A percentile compares a stretch with the other conserved stretches of the same genome.
Conservation (phyloP, 345 rosid species). For the Abelmoschus esculentus region DNA sequence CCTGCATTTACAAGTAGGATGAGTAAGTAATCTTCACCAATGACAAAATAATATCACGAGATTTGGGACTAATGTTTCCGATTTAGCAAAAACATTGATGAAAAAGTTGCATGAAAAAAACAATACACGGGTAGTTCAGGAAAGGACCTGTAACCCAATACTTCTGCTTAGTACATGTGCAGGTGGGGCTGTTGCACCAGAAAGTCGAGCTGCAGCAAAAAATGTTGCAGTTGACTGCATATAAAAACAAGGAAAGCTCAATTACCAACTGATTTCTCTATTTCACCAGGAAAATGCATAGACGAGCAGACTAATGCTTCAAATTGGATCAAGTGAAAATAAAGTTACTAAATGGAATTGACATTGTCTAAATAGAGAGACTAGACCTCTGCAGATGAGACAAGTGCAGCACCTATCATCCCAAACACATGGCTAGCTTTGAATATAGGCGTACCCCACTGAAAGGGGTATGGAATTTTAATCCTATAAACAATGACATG, state of each 20-base stretch:
- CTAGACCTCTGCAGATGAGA: slow-evolving; percentile 80
- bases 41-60: neutral
- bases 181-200: slow-evolving; percentile 98
- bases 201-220: slow-evolving; percentile 78
- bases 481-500: slow-evolving; percentile 45
- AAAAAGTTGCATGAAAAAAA: neutral
- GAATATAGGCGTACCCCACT: slow-evolving; percentile 96
- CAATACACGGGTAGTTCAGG: neutral
- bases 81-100: neutral
- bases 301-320: neutral
- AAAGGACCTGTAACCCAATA: slow-evolving; percentile 74
- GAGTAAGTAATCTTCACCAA: neutral
- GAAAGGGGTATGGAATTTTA: slow-evolving; percentile 85
- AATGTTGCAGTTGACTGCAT: slow-evolving; percentile 78
- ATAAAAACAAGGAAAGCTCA: neutral
- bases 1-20: slow-evolving; percentile 33
- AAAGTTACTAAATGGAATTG: neutral
- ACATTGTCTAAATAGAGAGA: neutral
- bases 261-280: neutral
- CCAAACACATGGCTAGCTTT: slow-evolving; percentile 92
- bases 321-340: neutral
- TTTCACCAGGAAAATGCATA: neutral
- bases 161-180: slow-evolving; percentile 81
- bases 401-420: slow-evolving; percentile 91
- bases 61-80: neutral